Evolutionary conservation across 306 rosid species (phyloP).

Genomic region (Purshia tridentata): DNA sequence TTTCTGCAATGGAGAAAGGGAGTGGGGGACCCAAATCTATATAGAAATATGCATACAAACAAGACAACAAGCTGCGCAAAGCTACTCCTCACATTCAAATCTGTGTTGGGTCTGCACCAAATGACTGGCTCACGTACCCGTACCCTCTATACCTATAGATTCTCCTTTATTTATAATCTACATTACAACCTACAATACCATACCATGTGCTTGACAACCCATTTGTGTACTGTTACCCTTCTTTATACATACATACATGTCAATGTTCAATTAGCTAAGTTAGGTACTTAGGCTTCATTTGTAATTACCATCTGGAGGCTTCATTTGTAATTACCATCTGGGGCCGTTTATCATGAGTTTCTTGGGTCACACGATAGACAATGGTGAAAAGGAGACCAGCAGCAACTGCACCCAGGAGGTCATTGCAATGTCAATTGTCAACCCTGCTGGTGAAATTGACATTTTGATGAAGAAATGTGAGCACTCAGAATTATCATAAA

Average conservation of each 20-base stretch:
- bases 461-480: background rate
- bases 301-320: background rate
- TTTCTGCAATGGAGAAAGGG: slow-evolving; percentile 32
- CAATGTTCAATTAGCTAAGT: slow-evolving; percentile 12
- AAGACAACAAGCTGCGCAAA: slow-evolving; percentile 66
- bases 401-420: slow-evolving; percentile 11
- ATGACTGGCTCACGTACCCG: slow-evolving; percentile 50
- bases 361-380: slow-evolving; percentile 16
- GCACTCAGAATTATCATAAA: background rate
- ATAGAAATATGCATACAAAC: slow-evolving; percentile 75
- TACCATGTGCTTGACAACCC: slow-evolving; percentile 33
- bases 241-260: slow-evolving; percentile 7
- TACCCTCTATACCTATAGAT: slow-evolving; percentile 31
- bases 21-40: slow-evolving; percentile 75
- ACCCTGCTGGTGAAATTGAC: slow-evolving; percentile 13
- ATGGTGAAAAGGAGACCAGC: slow-evolving; percentile 3
- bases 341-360: slow-evolving; percentile 4
- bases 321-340: background rate
- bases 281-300: too few relatives aligned
- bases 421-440: slow-evolving; percentile 21
- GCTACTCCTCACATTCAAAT: slow-evolving; percentile 78
- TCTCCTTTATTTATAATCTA: slow-evolving; percentile 22
- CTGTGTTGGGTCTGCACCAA: slow-evolving; percentile 65
- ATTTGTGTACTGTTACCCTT: background rate
- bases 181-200: slow-evolving; percentile 13